Conservation (phyloP, 805 yeast genomes). For the Monosporozyma siamensis region DNA sequence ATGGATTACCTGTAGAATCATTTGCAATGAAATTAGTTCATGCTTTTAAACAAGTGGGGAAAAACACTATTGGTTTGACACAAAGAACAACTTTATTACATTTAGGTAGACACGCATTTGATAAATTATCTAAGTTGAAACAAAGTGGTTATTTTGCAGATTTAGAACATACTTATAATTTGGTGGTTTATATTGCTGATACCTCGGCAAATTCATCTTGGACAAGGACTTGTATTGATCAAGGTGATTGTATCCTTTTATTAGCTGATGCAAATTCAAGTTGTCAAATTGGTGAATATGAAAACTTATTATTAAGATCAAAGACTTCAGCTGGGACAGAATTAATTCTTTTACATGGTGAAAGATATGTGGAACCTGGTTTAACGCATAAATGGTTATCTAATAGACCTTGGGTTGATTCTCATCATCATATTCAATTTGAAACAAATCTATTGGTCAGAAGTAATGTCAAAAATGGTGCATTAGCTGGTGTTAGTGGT, state of each 20-base stretch:
- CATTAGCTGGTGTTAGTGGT: constrained; percentile 6
- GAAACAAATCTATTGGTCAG: constrained; percentile 12
- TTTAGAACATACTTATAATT: constrained; percentile 78
- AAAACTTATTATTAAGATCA: constrained; percentile 58
- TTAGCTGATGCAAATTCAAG: constrained; percentile 74
- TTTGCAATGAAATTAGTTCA: constrained; percentile 66
- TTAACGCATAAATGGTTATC: constrained; percentile 78
- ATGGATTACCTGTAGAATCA: constrained; percentile 77
- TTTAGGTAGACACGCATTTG: constrained; percentile 88
- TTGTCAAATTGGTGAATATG: constrained; percentile 79
- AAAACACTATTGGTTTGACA: constrained; percentile 68
- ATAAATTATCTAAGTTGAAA: constrained; percentile 73
- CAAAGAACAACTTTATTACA: constrained; percentile 73
- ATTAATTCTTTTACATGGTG: constrained; percentile 74
- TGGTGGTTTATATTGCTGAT: constrained; percentile 85
- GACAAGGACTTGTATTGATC: constrained; percentile 88
- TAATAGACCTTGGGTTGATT: constrained; percentile 80
- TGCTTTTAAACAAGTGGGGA: constrained; percentile 66
- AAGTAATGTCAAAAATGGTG: constrained; percentile 7
- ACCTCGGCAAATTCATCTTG: constrained; percentile 74
- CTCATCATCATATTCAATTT: constrained; percentile 87
- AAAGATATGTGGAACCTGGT: constrained; percentile 75
- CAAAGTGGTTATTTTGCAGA: constrained; percentile 86
- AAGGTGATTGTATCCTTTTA: constrained; percentile 88
- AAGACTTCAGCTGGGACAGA: constrained; percentile 85